Evolutionary conservation across 78 protist genomes (phyloP).

Genomic region (Dictyostelium capitatum): DNA sequence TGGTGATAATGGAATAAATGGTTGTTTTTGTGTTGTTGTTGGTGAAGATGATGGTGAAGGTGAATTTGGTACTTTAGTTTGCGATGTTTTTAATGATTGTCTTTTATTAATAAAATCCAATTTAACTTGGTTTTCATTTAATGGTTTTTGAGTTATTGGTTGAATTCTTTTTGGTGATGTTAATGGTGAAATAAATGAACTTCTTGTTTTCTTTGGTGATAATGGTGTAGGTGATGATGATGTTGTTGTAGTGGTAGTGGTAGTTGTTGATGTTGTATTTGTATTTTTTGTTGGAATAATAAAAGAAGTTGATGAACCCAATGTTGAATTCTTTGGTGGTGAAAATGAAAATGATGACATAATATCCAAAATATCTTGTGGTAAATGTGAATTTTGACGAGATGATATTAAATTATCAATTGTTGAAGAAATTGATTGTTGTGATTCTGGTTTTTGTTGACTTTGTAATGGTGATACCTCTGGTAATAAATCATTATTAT

Average conservation of each 20-base stretch:
- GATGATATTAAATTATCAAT: not conserved
- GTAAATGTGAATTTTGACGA: not conserved
- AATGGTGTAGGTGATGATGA: not conserved
- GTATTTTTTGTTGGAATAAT: not conserved
- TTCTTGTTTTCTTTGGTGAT: not conserved
- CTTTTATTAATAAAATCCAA: not conserved
- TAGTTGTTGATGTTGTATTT: not conserved
- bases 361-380: conserved; percentile 19
- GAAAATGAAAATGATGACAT: conserved; percentile 4
- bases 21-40: not conserved
- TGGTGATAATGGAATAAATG: not conserved
- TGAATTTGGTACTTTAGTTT: not conserved
- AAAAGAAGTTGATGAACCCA: not conserved
- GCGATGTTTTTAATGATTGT: not conserved
- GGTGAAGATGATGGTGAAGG: not conserved
- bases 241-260: not conserved
- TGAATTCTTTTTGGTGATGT: not conserved
- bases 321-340: not conserved
- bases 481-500: not conserved
- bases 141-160: not conserved
- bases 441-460: not conserved
- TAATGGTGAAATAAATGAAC: not conserved
- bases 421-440: not conserved
- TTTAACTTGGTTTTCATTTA: not conserved
- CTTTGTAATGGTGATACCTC: not conserved